Percentiles rank a stretch among this genome's conserved stretches.
These are phyloP conservation scores for Zea luxurians DNA, from an alignment of 176 grass and related monocot genomes.

Conservation along the genomic window DNA sequence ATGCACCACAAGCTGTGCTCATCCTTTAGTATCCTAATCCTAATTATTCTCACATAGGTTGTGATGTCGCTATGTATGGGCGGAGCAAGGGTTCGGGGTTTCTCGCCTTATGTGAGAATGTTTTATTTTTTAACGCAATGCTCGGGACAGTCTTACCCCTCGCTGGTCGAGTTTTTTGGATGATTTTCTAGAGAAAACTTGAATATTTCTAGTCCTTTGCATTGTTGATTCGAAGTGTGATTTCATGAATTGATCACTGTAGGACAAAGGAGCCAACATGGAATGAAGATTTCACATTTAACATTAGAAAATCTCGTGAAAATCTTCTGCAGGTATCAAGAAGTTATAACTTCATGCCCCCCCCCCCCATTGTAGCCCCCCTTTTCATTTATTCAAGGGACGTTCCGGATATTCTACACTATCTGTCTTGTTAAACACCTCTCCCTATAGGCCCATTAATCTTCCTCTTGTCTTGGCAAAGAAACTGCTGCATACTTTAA, in stretches of 20 bases:
- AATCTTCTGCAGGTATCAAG: constrained; percentile 70
- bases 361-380: background rate
- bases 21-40: too few relatives aligned
- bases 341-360: constrained; percentile 6
- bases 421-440: background rate
- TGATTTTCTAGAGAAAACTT: constrained; percentile 17
- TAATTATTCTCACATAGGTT: too few relatives aligned
- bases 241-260: constrained; percentile 46
- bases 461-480: background rate
- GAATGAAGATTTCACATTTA: constrained; percentile 87
- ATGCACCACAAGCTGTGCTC: too few relatives aligned
- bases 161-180: too few relatives aligned
- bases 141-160: too few relatives aligned
- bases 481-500: background rate
- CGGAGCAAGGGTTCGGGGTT: too few relatives aligned
- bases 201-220: constrained; percentile 23
- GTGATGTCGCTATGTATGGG: too few relatives aligned
- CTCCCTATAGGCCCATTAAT: background rate
- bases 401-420: constrained; percentile 6
- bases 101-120: too few relatives aligned
- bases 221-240: constrained; percentile 34
- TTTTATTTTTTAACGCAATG: too few relatives aligned
- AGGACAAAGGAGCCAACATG: constrained; percentile 87
- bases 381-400: background rate
- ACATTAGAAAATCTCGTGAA: constrained; percentile 56